phyloP scores from a whole-genome alignment of 2,329 filamentous ascomycete genomes.

The Verticillium tricorpus region DNA sequence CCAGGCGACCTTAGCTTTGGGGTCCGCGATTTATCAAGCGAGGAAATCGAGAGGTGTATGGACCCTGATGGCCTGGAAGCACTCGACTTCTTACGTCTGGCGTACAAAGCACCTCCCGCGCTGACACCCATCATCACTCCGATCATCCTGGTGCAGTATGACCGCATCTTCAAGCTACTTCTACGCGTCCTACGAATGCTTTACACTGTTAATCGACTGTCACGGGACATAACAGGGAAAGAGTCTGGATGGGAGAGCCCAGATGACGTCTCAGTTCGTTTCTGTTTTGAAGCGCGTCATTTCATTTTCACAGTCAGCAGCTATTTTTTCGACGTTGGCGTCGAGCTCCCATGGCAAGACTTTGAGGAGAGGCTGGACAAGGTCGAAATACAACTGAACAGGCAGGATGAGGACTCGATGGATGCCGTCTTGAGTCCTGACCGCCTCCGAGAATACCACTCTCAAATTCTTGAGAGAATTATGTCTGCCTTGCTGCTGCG shows the following conservation, averaged over 20 bases:
- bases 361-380: conserved; percentile 64
- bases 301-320: conserved; percentile 69
- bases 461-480: conserved; percentile 69
- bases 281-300: conserved; percentile 73
- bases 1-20: conserved; percentile 76
- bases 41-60: conserved; percentile 79
- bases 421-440: conserved; percentile 57
- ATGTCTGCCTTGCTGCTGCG: conserved; percentile 69
- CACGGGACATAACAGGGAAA: conserved; percentile 47
- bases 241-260: conserved; percentile 27
- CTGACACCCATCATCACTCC: conserved; percentile 71
- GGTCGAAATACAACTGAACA: conserved; percentile 46
- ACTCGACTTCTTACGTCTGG: conserved; percentile 85
- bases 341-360: conserved; percentile 66
- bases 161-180: conserved; percentile 76
- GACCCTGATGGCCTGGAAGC: conserved; percentile 79
- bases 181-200: conserved; percentile 75
- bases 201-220: conserved; percentile 65
- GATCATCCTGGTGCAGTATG: conserved; percentile 70
- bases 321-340: conserved; percentile 77
- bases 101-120: conserved; percentile 72
- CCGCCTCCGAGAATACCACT: conserved; percentile 64
- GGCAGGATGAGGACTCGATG: conserved; percentile 35
- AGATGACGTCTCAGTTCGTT: conserved; percentile 44
- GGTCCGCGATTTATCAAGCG: conserved; percentile 72